Evolutionary conservation across 2,329 filamentous ascomycete genomes (phyloP).

Genomic region (Aphanocladium album): DNA sequence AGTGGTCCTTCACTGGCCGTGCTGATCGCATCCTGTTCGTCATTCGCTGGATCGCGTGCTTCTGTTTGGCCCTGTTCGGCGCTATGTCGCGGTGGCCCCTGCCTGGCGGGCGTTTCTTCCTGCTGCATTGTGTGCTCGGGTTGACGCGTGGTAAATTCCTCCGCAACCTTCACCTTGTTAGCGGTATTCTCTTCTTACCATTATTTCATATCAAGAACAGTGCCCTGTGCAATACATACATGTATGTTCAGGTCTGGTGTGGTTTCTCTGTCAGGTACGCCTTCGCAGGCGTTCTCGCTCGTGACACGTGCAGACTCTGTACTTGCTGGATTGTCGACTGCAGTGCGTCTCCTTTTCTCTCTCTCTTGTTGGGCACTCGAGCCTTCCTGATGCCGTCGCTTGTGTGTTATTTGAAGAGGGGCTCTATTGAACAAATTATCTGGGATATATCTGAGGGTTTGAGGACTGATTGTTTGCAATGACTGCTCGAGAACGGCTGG

Average conservation of each 20-base stretch:
- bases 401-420: not conserved
- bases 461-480: not conserved
- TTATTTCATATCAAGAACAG: not conserved
- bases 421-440: not conserved
- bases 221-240: not conserved
- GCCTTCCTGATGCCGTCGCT: not conserved
- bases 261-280: not conserved
- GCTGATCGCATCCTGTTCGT: no score
- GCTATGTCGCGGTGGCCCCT: no score
- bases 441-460: not conserved
- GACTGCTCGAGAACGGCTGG: not conserved
- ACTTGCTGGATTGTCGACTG: no score
- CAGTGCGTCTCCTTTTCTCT: not conserved
- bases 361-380: not conserved
- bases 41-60: no score
- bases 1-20: no score
- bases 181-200: no score
- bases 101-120: no score
- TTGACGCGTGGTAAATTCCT: no score
- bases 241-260: not conserved
- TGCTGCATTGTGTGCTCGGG: no score
- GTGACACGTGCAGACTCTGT: no score
- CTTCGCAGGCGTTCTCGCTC: not conserved
- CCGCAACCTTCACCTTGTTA: no score
- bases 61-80: no score